Base-by-base conservation (phyloP, 2,329 filamentous ascomycete species). In the Aspergillus fischeri region DNA sequence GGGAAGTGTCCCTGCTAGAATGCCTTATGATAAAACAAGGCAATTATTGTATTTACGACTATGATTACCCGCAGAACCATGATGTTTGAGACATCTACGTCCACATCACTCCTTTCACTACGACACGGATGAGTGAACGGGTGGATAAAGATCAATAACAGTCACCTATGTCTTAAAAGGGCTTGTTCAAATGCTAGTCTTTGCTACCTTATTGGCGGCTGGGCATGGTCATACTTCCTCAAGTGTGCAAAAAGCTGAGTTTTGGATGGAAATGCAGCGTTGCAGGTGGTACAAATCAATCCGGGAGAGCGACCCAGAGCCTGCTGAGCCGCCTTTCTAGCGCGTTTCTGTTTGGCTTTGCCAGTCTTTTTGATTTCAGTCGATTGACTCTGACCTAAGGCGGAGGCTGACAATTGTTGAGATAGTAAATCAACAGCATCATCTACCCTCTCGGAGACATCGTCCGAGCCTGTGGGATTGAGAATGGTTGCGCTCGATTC, bases 241-340 rank as follows among this genome's bases (percentile, higher is more conserved):
- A 94, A 80, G 71, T 95, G 91, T 53, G 83, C 78, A 70, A 93
- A 93, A 20, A 95, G 74, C 63, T 85, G 86, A 5, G 84, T 88
- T 63, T 86, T 87, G 1, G 88, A 91, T 0, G 83, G 85, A 76
- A 97, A 99, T 0, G 77, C 82, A 63, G 89, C 91, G 63, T 86
- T 83, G 73, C 94, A 97, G 4, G 86, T 83, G 2, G 88, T 83
- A 70, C 94, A 97, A 65, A 87, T 87, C 53, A 90, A 83, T 29
- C 85, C 63, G 4, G 57, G 45, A 20, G 61, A 29, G 21, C 64
- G 63, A 48, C 57, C 63, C 4, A 60, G 60, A 24, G 64, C 57
- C 29, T 67, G 60, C 55, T 73, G 70, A 4, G 78, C 78, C 14
- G 77, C 78, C 62, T 77, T 82, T 63, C 77, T 81, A 32, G 79